These are phyloP conservation scores for Tolypocladium paradoxum DNA, from an alignment of 2,329 filamentous ascomycete species.

Conservation along the genomic window DNA sequence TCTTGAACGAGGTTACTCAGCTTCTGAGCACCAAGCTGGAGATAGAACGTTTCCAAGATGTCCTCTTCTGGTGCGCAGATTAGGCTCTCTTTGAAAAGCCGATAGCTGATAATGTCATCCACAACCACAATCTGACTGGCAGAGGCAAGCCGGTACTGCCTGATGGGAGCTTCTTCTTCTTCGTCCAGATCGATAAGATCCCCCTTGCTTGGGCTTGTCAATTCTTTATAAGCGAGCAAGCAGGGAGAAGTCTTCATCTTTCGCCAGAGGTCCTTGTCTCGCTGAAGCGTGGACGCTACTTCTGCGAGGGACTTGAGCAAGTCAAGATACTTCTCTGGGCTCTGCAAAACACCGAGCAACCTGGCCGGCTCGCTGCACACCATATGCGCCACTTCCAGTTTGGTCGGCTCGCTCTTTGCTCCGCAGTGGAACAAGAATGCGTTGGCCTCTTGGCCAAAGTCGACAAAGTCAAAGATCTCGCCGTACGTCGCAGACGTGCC, in stretches of 20 bases:
- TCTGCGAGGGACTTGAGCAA: conserved; percentile 74
- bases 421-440: conserved; percentile 80
- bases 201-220: conserved; percentile 34
- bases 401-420: conserved; percentile 84
- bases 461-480: conserved; percentile 93
- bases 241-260: conserved; percentile 68
- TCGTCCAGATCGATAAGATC: conserved; percentile 43
- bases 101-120: conserved; percentile 83
- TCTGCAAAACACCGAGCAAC: conserved; percentile 69
- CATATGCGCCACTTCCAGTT: conserved; percentile 70
- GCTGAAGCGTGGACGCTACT: conserved; percentile 56
- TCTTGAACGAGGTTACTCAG: conserved; percentile 72
- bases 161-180: conserved; percentile 54
- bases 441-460: conserved; percentile 83
- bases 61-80: conserved; percentile 89
- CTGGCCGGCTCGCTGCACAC: conserved; percentile 76
- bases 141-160: conserved; percentile 66
- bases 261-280: conserved; percentile 66
- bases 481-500: conserved; percentile 61
- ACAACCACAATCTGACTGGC: conserved; percentile 66
- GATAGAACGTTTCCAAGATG: conserved; percentile 71
- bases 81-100: conserved; percentile 74
- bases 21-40: conserved; percentile 64
- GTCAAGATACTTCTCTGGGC: conserved; percentile 74
- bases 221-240: conserved; percentile 73